phyloP scores from a whole-genome alignment of 345 rosid genomes.

The Salix dunnii region DNA sequence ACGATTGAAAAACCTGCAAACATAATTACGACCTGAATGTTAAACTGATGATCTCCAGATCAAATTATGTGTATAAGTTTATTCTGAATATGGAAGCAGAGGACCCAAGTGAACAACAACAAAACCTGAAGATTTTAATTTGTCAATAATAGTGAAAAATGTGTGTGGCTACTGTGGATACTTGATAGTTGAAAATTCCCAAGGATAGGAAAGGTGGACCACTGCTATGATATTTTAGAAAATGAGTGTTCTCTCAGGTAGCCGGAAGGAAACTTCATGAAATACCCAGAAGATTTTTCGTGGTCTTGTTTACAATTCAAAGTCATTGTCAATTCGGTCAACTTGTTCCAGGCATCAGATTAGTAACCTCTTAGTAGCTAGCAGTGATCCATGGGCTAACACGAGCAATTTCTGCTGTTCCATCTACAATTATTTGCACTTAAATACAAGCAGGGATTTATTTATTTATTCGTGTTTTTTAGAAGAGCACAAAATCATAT shows the following conservation, averaged over 20 bases:
- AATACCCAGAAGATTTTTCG: neutral
- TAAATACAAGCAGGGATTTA: neutral
- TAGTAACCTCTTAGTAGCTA: neutral
- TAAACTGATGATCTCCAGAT: neutral
- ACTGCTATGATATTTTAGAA: neutral
- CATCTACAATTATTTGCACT: neutral
- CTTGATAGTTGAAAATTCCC: neutral
- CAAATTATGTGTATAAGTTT: neutral
- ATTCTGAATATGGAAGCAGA: neutral
- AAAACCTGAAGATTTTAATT: neutral
- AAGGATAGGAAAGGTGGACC: neutral
- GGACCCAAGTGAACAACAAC: neutral
- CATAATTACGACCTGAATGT: neutral
- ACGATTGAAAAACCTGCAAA: constrained; percentile 9
- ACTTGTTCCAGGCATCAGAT: neutral
- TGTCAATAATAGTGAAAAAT: neutral
- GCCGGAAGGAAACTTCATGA: neutral
- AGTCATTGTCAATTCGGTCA: neutral
- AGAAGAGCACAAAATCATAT: neutral
- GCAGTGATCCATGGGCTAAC: neutral
- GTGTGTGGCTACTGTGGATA: neutral
- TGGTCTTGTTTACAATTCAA: neutral
- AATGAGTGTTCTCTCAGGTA: neutral
- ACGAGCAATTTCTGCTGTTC: neutral
- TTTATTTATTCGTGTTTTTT: neutral